phyloP scores from a whole-genome alignment of 1,284 basidiomycete genomes.

The Microbotryum intermedium region DNA sequence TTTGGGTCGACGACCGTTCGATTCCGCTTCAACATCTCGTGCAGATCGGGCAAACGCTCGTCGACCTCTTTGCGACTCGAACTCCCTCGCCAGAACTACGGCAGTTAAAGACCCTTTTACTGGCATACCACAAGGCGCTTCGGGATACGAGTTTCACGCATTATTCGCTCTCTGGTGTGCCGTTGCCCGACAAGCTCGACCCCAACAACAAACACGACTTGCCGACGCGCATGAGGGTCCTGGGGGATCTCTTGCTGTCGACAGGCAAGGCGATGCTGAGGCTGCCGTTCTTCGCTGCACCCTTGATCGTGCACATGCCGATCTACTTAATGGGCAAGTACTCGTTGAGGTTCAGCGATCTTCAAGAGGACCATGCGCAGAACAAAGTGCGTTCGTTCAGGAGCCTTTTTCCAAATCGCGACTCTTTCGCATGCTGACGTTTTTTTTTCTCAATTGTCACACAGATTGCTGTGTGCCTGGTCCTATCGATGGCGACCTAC shows the following conservation, averaged over 20 bases:
- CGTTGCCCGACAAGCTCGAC: conserved; percentile 67
- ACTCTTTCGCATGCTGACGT: no score
- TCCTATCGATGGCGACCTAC: conserved; percentile 67
- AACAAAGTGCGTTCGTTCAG: conserved; percentile 58
- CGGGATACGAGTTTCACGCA: conserved; percentile 72
- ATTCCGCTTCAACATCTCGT: conserved; percentile 66
- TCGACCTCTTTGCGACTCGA: conserved; percentile 31
- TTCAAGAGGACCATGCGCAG: conserved; percentile 72
- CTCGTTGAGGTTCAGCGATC: conserved; percentile 47
- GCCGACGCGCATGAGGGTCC: conserved; percentile 68
- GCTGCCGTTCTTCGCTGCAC: conserved; percentile 68
- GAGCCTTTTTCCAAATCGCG: no score
- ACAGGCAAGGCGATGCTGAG: conserved; percentile 58
- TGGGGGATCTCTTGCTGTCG: conserved; percentile 68
- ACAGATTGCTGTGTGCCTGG: conserved; percentile 75
- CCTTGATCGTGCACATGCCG: conserved; percentile 70
- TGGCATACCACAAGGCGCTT: conserved; percentile 80
- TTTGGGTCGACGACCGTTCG: conserved; percentile 69
- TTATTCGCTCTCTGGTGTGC: conserved; percentile 62
- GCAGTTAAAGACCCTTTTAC: conserved; percentile 56
- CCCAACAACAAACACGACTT: conserved; percentile 57
- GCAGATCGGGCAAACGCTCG: conserved; percentile 66
- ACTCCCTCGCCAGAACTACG: conserved; percentile 17
- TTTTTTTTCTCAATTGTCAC: background rate
- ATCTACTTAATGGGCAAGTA: conserved; percentile 62